These are phyloP conservation scores for Globisporangium cylindrosporum DNA, from an alignment of 352 stramenopile species.

Conservation along the genomic window DNA sequence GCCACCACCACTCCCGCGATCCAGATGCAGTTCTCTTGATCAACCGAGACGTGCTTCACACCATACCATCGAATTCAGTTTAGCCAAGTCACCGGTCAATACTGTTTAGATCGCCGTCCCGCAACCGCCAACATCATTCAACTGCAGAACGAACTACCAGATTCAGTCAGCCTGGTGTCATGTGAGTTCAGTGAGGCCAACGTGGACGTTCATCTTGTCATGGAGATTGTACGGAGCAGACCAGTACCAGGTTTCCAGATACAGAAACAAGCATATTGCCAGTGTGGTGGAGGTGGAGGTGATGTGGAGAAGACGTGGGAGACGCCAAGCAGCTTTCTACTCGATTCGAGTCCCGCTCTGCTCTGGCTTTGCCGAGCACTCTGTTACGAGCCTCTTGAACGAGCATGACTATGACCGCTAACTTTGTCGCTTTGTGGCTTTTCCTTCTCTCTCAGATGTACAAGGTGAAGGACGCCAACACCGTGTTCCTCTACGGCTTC, in stretches of 20 bases:
- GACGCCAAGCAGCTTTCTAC: background rate
- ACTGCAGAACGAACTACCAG: background rate
- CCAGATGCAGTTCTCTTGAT: background rate
- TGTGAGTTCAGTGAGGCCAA: background rate
- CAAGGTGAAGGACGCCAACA: conserved; percentile 95
- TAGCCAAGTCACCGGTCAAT: background rate
- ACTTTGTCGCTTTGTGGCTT: conserved; percentile 4
- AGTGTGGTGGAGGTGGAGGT: background rate
- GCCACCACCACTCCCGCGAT: background rate
- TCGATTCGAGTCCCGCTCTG: background rate
- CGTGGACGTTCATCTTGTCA: background rate
- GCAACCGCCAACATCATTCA: background rate
- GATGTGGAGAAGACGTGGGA: background rate
- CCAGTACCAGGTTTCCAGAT: background rate
- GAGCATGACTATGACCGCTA: background rate
- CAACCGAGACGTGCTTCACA: background rate
- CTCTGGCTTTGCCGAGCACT: background rate
- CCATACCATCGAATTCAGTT: background rate
- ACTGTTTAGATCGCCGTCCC: background rate
- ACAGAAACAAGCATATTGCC: background rate
- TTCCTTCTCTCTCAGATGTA: conserved; percentile 72
- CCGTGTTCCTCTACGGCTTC: conserved; percentile 97
- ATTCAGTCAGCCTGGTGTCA: background rate
- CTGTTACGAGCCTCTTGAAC: background rate
- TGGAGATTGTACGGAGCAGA: background rate